Base-by-base conservation (phyloP, 129 eudicot genomes). In the Dittrichia graveolens region DNA sequence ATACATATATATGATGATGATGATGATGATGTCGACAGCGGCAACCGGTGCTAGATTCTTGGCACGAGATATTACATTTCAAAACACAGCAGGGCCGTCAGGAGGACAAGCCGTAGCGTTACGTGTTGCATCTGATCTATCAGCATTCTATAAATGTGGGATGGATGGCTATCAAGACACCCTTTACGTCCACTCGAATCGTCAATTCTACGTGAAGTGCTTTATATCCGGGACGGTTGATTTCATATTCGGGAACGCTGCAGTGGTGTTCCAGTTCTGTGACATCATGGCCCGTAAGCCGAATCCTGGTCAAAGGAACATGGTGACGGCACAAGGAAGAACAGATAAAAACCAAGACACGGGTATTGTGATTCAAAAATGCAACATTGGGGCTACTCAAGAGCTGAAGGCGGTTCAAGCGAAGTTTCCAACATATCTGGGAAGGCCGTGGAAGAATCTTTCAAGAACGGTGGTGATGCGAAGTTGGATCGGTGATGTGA, bases 51-150 rank as follows among this genome's bases (percentile, higher is more conserved):
- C 80, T 56, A 86, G 86, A 65, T 83, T 88, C 67, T 80, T 80
- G 44, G 75, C 77, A 19, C 86, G 79, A 69, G 91, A 85, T 71
- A 63, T 88, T 2, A 77, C 85, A 24, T 72, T 87, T 18, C 78
- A 84, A 49, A 87, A 87, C 72, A 65, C 86, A 55, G 91, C 88
- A 1, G 92, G 88, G 6, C 76, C 87, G 3, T 76, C 84, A 10
- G 87, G 87, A 71, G 66, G 75, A 62, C 90, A 88, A 45, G 95
- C 95, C 0, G 95, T 88, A 71, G 95, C 95, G 7, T 78, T 88
- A 8, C 90, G 88, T 34, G 84, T 88, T 6, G 86, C 83, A 6
- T 80, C 88, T 0, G 95, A 88, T 39, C 72, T 72, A 16, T 78
- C 90, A 1, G 86, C 85, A 60, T 80, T 88, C 38, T 76, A 85